Conservation (phyloP, 768 basidiomycete genomes). For the Termitomyces sp. region DNA sequence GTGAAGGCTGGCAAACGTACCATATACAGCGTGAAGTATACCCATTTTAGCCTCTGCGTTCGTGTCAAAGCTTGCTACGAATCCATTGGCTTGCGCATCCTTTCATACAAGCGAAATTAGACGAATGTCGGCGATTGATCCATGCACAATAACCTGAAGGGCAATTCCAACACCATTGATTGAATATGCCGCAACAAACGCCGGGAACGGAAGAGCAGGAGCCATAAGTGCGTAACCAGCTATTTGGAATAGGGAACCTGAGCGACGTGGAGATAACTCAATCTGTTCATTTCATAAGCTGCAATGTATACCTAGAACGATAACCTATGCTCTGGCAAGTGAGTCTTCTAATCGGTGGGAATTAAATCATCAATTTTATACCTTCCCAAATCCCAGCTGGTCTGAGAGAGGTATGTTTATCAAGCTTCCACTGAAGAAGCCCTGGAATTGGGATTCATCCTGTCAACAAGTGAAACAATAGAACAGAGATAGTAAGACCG, state of each 20-base stretch:
- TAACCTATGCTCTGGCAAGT: slow-evolving; percentile 13
- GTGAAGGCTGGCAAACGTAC: slow-evolving; percentile 21
- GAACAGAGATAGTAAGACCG: slow-evolving; percentile 11
- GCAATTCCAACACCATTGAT: slow-evolving; percentile 27
- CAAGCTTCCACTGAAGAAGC: slow-evolving; percentile 25
- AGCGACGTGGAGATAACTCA: not conserved
- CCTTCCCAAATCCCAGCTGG: slow-evolving; percentile 28
- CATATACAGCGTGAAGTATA: slow-evolving; percentile 61
- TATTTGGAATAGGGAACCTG: slow-evolving; percentile 38
- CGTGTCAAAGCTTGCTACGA: slow-evolving; percentile 53
- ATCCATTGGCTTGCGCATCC: slow-evolving; percentile 73
- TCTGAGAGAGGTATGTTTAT: slow-evolving; percentile 24
- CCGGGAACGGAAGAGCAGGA: slow-evolving; percentile 49
- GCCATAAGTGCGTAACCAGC: slow-evolving; percentile 42
- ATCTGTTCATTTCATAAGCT: not conserved
- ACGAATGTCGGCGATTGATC: not conserved
- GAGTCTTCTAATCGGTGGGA: not conserved
- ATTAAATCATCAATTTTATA: slow-evolving; percentile 9
- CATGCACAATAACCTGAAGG: slow-evolving; percentile 23
- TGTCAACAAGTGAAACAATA: not conserved
- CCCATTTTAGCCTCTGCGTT: slow-evolving; percentile 65
- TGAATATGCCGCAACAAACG: slow-evolving; percentile 33
- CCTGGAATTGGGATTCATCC: slow-evolving; percentile 14
- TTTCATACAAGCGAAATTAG: slow-evolving; percentile 17
- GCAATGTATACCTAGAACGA: slow-evolving; percentile 19